Conservation (phyloP, 2,329 filamentous ascomycete genomes). For the Microsporum canis region DNA sequence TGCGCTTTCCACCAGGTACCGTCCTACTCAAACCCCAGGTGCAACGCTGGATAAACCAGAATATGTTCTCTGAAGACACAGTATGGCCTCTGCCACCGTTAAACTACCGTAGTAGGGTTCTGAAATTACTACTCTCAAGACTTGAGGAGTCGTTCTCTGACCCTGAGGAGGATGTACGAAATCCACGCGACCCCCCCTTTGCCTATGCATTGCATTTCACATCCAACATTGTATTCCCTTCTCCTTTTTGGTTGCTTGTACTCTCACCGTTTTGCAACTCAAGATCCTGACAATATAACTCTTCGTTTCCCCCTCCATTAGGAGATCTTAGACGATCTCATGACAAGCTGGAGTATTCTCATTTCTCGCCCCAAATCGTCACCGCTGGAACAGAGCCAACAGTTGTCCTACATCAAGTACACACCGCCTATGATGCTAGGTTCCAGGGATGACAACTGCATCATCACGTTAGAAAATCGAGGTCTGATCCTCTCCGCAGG, state of each 20-base stretch:
- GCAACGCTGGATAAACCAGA: conserved; percentile 55
- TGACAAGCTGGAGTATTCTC: conserved; percentile 55
- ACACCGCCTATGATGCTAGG: conserved; percentile 25
- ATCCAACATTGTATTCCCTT: conserved; percentile 6
- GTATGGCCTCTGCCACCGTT: conserved; percentile 50
- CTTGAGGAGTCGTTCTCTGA: conserved; percentile 67
- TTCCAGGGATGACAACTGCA: conserved; percentile 15
- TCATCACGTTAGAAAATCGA: conserved; percentile 42
- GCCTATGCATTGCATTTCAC: background rate
- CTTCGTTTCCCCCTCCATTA: conserved; percentile 30
- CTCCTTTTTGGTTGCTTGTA: background rate
- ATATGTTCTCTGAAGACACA: conserved; percentile 52
- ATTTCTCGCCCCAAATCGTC: conserved; percentile 53
- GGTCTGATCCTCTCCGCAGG: conserved; percentile 46
- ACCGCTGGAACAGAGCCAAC: conserved; percentile 54
- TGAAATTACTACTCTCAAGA: conserved; percentile 59
- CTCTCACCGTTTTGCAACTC: conserved; percentile 9
- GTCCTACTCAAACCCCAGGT: conserved; percentile 49
- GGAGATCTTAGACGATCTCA: conserved; percentile 75
- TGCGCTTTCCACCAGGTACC: conserved; percentile 52
- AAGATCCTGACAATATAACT: conserved; percentile 17
- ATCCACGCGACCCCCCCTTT: conserved; percentile 8
- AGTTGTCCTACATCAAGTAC: conserved; percentile 67
- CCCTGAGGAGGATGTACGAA: conserved; percentile 71
- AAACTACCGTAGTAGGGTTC: conserved; percentile 57